These are phyloP conservation scores for Berberis thunbergii DNA, from an alignment of 164 flowering plant species.

Conservation along the genomic window DNA sequence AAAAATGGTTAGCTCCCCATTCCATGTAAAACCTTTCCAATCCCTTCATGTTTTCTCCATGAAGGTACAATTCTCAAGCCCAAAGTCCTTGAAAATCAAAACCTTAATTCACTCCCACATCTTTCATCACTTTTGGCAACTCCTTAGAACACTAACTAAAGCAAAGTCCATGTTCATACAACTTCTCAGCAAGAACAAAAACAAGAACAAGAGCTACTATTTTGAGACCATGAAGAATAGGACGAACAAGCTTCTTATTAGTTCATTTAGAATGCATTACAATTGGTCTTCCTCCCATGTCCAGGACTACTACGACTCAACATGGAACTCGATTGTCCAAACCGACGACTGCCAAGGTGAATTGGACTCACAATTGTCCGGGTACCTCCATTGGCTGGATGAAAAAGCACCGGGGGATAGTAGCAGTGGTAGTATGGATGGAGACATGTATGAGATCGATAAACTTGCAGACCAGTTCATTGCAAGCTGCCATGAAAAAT, in stretches of 20 bases:
- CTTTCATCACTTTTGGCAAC: constrained; percentile 39
- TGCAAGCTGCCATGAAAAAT: constrained; percentile 83
- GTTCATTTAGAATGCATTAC: constrained; percentile 65
- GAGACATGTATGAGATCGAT: constrained; percentile 56
- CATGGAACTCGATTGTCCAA: constrained; percentile 43
- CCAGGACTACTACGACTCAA: constrained; percentile 43
- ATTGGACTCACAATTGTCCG: constrained; percentile 34
- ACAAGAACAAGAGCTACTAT: constrained; percentile 6
- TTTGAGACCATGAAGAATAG: constrained; percentile 15
- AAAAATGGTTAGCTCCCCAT: constrained; percentile 13
- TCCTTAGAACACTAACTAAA: constrained; percentile 39
- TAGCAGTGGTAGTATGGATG: constrained; percentile 2
- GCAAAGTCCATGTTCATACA: constrained; percentile 43
- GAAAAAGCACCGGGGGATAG: constrained; percentile 27
- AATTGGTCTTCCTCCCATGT: constrained; percentile 81
- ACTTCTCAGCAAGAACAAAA: constrained; percentile 24
- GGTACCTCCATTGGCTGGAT: constrained; percentile 75
- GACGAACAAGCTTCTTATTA: constrained; percentile 21
- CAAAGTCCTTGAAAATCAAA: constrained; percentile 59
- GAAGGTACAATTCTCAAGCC: constrained; percentile 27
- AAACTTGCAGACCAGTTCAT: constrained; percentile 79
- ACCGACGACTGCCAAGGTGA: constrained; percentile 13
- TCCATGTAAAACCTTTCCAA: constrained; percentile 24
- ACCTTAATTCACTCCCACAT: constrained; percentile 54
- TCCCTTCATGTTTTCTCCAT: constrained; percentile 30